Evolutionary conservation across 208 protist species (phyloP).

Genomic region (Trypanosoma congolense): DNA sequence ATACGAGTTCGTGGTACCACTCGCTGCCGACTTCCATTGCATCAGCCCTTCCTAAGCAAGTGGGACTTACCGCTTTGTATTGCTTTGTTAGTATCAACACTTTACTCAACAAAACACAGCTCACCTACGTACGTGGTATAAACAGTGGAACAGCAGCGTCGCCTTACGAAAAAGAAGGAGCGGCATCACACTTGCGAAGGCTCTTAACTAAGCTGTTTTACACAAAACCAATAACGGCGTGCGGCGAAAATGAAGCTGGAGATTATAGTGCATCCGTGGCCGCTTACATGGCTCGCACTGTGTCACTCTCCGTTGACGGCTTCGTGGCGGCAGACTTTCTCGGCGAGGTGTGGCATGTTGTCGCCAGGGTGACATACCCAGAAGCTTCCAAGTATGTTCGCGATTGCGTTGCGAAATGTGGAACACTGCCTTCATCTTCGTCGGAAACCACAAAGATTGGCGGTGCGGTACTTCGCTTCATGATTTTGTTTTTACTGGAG

Average conservation of each 20-base stretch:
- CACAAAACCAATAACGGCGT: not conserved
- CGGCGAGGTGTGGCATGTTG: slow-evolving; percentile 13
- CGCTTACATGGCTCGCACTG: slow-evolving; percentile 10
- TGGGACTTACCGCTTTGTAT: not conserved
- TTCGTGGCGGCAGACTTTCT: not conserved
- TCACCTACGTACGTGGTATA: slow-evolving; percentile 22
- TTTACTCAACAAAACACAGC: slow-evolving; percentile 18
- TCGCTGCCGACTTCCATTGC: slow-evolving; percentile 14
- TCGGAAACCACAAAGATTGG: slow-evolving; percentile 6
- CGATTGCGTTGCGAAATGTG: not conserved
- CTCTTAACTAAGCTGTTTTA: slow-evolving; percentile 7
- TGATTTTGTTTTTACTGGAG: slow-evolving; percentile 18
- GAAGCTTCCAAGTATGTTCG: slow-evolving; percentile 1
- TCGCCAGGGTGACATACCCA: slow-evolving; percentile 3
- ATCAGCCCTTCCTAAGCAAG: slow-evolving; percentile 1
- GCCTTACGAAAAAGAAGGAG: not conserved
- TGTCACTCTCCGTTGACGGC: not conserved
- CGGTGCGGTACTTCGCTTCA: slow-evolving; percentile 9
- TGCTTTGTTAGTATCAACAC: slow-evolving; percentile 27
- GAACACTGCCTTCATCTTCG: not conserved
- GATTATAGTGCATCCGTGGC: slow-evolving; percentile 7
- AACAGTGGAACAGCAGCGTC: too few relatives aligned
- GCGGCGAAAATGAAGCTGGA: not conserved
- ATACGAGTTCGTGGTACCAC: slow-evolving; percentile 15
- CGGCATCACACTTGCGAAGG: not conserved